phyloP scores from a whole-genome alignment of 2,329 filamentous ascomycete species.

The Teratosphaeria viscida region DNA sequence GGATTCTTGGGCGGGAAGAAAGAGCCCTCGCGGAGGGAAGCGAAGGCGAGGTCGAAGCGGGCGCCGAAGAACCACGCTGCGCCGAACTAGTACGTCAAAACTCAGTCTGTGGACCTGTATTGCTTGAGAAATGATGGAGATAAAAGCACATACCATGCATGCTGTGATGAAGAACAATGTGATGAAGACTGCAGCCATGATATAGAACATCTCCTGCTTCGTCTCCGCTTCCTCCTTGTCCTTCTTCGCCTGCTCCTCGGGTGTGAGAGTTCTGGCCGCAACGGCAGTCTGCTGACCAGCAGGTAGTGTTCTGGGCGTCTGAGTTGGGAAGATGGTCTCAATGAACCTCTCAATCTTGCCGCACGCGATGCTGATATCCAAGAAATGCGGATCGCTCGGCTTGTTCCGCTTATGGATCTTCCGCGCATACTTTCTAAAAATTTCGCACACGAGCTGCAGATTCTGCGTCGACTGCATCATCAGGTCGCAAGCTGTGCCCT shows the following conservation, averaged over 20 bases:
- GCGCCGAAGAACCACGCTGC: constrained; percentile 72
- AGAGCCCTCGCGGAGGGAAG: constrained; percentile 43
- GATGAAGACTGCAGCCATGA: constrained; percentile 55
- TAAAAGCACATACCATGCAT: constrained; percentile 59
- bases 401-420: constrained; percentile 90
- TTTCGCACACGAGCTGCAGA: constrained; percentile 65
- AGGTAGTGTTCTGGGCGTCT: constrained; percentile 52
- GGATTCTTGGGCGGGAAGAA: constrained; percentile 28
- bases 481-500: constrained; percentile 80
- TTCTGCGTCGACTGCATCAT: constrained; percentile 95
- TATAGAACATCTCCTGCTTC: constrained; percentile 47
- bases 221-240: constrained; percentile 43
- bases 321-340: constrained; percentile 80
- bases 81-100: constrained; percentile 48
- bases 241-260: constrained; percentile 48
- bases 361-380: constrained; percentile 83
- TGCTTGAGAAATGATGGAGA: neutral
- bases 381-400: constrained; percentile 81
- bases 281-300: constrained; percentile 2
- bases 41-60: constrained; percentile 61
- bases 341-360: constrained; percentile 95
- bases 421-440: constrained; percentile 68
- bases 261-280: constrained; percentile 19
- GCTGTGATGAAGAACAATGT: constrained; percentile 62
- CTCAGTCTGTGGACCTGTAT: constrained; percentile 1